Evolutionary conservation across 2,329 filamentous ascomycete genomes (phyloP), one percentile per base, ranked within the genome.

Genomic region (Pyrenochaeta sp.): DNA sequence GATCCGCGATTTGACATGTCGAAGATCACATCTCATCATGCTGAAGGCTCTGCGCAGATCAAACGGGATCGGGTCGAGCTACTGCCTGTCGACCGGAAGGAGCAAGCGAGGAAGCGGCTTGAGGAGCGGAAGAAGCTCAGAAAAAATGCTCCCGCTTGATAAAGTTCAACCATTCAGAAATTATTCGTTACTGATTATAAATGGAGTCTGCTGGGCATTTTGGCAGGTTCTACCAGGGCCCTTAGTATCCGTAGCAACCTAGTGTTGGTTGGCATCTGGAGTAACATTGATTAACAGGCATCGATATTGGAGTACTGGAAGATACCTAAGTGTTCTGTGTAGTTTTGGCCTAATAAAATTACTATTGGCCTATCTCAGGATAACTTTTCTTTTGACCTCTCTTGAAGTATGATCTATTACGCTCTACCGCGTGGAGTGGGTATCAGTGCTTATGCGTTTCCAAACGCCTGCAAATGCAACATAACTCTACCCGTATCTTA

Each of bases 81-180:
- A 46, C 25, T 64, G 25, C 59, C 65, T 22, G 59, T 62, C 3
- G 69, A 74, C 36, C 66, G 72, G 6, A 74, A 72, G 52, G 65
- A 64, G 43, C 61, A 69, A 28, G 73, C 74, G 13, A 69, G 61
- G 43, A 61, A 59, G 45, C 58, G 72, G 15, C 61, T 76, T 6
- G 62, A 59, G 45, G 69, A 70, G 51, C 65, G 67, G 56, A 76
- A 66, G 64, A 67, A 64, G 55, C 55, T 68, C 59, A 72, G 61
- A 57, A 69, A 69, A 49, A 59, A 61, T 24, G 57, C 46, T 27
- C 54, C 60, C 27, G 46, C 40, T 25, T 65, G 39, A 63, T 27
- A 1, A 24, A 12, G 3, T 12, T 30, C 28, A 30, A 36, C 3
- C 36, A 15, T 39, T 19, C 13, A 2, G 46, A 36, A 13, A 4